Conservation (phyloP, 2,329 filamentous ascomycete genomes). For the Pseudogymnoascus sp. region DNA sequence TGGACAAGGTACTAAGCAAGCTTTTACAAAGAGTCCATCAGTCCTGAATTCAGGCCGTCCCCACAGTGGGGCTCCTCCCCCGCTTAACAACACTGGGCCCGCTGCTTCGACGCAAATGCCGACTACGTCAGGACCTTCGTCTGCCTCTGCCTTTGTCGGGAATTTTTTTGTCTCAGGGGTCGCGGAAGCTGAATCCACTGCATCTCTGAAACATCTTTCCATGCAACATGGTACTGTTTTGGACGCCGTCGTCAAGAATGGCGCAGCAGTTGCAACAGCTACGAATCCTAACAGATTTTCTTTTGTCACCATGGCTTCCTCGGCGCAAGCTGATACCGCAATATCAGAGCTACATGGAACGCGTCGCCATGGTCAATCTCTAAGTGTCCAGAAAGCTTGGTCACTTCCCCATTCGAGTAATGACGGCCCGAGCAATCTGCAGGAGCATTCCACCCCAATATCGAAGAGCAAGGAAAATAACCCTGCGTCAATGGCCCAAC, state of each 20-base stretch:
- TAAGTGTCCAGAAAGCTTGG: not conserved
- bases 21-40: not conserved
- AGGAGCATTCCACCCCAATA: not conserved
- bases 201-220: not conserved
- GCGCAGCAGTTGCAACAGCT: not conserved
- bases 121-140: not conserved
- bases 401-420: not conserved
- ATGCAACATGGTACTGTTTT: not conserved
- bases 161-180: not conserved
- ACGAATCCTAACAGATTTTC: not conserved
- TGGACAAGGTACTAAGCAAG: not conserved
- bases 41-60: not conserved
- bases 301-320: not conserved
- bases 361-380: not conserved
- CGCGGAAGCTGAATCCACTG: not conserved
- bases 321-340: not conserved
- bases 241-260: not conserved
- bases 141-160: not conserved
- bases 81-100: not conserved
- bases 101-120: not conserved
- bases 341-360: not conserved
- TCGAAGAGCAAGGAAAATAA: not conserved
- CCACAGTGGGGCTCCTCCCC: not conserved
- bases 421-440: not conserved
- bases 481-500: no score